A percentile compares a stretch with the other conserved stretches of the same genome.
phyloP scores from a whole-genome alignment of 2,329 filamentous ascomycete species.

The Ciborinia camelliae region DNA sequence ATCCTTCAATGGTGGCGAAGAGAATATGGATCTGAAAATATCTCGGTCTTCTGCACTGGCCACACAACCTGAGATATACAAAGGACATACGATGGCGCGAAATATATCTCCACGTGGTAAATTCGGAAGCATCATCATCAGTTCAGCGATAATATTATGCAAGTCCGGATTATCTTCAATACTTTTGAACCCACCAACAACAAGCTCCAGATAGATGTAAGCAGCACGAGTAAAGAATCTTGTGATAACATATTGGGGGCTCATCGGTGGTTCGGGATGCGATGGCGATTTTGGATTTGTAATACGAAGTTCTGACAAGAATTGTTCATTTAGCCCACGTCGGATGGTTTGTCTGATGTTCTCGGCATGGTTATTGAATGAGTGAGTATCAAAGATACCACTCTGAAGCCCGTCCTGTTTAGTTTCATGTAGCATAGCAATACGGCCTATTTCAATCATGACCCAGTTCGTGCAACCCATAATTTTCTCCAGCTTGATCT shows the following conservation, averaged over 20 bases:
- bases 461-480: conserved; percentile 57
- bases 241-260: conserved; percentile 24
- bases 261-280: not conserved
- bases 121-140: conserved; percentile 28
- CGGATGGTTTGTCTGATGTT: conserved; percentile 29
- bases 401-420: conserved; percentile 47
- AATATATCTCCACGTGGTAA: conserved; percentile 23
- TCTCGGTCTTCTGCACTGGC: conserved; percentile 28
- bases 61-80: conserved; percentile 32
- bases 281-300: conserved; percentile 14
- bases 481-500: conserved; percentile 46
- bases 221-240: conserved; percentile 29
- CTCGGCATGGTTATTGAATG: conserved; percentile 21
- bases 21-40: conserved; percentile 31
- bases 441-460: conserved; percentile 51
- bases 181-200: conserved; percentile 28
- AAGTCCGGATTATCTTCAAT: conserved; percentile 20
- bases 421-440: conserved; percentile 52
- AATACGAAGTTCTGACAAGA: conserved; percentile 23
- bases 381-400: conserved; percentile 19
- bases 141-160: conserved; percentile 23
- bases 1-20: conserved; percentile 30
- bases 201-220: conserved; percentile 32
- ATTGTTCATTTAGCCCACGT: conserved; percentile 23
- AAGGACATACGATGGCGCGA: conserved; percentile 28